Conservation (phyloP, 768 basidiomycete genomes). For the button mushroom (Agaricus bisporus) region DNA sequence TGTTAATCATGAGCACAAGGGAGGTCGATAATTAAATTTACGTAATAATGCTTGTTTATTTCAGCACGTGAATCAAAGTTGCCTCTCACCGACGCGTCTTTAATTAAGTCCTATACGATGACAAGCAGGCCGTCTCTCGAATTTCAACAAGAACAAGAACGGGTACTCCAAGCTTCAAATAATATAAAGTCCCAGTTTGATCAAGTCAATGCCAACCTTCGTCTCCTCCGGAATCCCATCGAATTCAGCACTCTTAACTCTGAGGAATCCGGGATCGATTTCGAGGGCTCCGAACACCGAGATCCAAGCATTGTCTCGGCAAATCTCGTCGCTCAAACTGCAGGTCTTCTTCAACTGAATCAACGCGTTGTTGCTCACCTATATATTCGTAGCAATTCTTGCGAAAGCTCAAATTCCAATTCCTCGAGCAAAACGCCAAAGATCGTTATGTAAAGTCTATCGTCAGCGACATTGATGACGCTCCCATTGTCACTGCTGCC, state of each 20-base stretch:
- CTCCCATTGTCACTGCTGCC: slow-evolving; percentile 73
- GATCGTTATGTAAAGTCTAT: slow-evolving; percentile 84
- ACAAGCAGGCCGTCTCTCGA: slow-evolving; percentile 6
- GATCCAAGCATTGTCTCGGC: slow-evolving; percentile 53
- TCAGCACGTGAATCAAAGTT: background rate
- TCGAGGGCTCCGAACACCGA: slow-evolving; percentile 28
- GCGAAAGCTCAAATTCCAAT: slow-evolving; percentile 82
- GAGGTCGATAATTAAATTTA: too few relatives aligned
- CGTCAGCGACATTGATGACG: slow-evolving; percentile 79
- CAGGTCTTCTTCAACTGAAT: slow-evolving; percentile 24
- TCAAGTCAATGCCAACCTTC: slow-evolving; percentile 23
- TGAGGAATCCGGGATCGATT: slow-evolving; percentile 29
- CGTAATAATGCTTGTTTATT: background rate
- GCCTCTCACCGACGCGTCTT: background rate
- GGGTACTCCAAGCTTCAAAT: slow-evolving; percentile 27
- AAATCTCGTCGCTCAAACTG: slow-evolving; percentile 56
- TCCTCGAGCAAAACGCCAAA: slow-evolving; percentile 87
- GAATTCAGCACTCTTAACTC: slow-evolving; percentile 32
- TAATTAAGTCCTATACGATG: background rate
- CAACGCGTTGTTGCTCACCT: background rate
- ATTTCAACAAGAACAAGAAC: slow-evolving; percentile 24
- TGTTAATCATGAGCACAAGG: too few relatives aligned
- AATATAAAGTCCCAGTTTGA: slow-evolving; percentile 28
- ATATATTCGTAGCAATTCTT: slow-evolving; percentile 50
- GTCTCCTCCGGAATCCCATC: slow-evolving; percentile 28